phyloP scores from a whole-genome alignment of 2,329 filamentous ascomycete genomes.

The Dactylellina drechsleri region DNA sequence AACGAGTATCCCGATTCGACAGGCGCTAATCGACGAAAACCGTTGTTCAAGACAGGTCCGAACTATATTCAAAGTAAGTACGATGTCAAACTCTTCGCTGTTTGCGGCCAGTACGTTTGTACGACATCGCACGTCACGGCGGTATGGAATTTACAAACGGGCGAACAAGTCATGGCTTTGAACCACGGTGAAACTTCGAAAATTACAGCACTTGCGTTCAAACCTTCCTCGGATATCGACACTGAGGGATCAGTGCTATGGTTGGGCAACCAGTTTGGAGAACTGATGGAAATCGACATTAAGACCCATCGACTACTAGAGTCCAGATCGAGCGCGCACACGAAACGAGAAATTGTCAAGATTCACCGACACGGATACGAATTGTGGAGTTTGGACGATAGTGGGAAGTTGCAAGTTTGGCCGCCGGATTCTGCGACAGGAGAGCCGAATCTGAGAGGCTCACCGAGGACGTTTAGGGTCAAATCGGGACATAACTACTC shows the following conservation, averaged over 20 bases:
- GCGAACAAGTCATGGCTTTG: conserved; percentile 81
- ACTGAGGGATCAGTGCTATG: conserved; percentile 85
- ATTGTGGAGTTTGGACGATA: conserved; percentile 93
- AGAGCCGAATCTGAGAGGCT: conserved; percentile 77
- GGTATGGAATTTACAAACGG: conserved; percentile 85
- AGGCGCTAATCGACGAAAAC: conserved; percentile 83
- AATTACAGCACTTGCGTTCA: conserved; percentile 83
- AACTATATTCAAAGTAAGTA: conserved; percentile 84
- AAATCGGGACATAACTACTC: conserved; percentile 87
- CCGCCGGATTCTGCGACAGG: conserved; percentile 76
- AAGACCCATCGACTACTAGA: conserved; percentile 75
- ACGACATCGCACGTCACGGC: conserved; percentile 87
- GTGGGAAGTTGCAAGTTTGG: conserved; percentile 88
- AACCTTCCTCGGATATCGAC: conserved; percentile 78
- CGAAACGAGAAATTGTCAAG: conserved; percentile 79
- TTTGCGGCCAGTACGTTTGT: conserved; percentile 87
- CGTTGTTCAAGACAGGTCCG: conserved; percentile 76
- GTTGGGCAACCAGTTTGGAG: conserved; percentile 88
- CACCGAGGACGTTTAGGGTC: conserved; percentile 80
- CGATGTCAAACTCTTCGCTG: conserved; percentile 84
- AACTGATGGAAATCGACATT: conserved; percentile 89
- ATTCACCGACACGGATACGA: conserved; percentile 88
- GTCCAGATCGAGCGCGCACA: conserved; percentile 77
- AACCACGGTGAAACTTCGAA: conserved; percentile 86
- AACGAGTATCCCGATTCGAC: conserved; percentile 84